These are phyloP conservation scores for Phytophthora lateralis DNA, from an alignment of 352 stramenopile genomes.

Conservation along the genomic window DNA sequence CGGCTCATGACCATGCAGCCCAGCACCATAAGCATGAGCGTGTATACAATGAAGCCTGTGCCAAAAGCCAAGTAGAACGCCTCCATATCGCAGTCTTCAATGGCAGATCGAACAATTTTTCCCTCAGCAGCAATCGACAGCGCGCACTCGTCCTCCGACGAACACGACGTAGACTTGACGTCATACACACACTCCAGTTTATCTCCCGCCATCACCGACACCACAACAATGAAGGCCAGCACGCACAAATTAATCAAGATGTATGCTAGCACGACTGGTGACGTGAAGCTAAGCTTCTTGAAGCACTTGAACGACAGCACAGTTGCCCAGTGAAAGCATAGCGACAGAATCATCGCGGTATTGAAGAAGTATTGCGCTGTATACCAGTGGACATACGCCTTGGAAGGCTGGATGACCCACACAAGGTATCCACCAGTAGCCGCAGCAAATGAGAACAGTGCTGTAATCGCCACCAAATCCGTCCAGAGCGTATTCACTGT, in stretches of 20 bases:
- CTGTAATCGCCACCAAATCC: constrained; percentile 83
- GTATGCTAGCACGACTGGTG: constrained; percentile 76
- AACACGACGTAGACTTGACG: constrained; percentile 56
- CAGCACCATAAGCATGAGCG: constrained; percentile 83
- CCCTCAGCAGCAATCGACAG: constrained; percentile 69
- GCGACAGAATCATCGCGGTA: constrained; percentile 83
- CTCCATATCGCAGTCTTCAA: constrained; percentile 79
- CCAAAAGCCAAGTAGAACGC: constrained; percentile 82
- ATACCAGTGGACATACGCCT: constrained; percentile 86
- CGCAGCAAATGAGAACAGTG: constrained; percentile 84
- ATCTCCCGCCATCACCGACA: constrained; percentile 50
- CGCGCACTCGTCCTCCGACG: constrained; percentile 57
- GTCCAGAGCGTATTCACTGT: constrained; percentile 87
- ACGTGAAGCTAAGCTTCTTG: constrained; percentile 86
- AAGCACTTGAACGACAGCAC: constrained; percentile 88
- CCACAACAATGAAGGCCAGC: constrained; percentile 68
- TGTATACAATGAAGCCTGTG: constrained; percentile 83
- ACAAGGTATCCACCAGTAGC: constrained; percentile 77
- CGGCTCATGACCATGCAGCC: constrained; percentile 89
- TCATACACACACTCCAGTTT: constrained; percentile 84
- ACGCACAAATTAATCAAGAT: constrained; percentile 68
- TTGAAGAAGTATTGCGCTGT: constrained; percentile 90
- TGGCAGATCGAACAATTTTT: constrained; percentile 67
- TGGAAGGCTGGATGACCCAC: constrained; percentile 86
- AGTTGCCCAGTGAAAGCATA: constrained; percentile 89